Evolutionary conservation across 495 filamentous ascomycete species (phyloP).

Genomic region (Penicillium odoratum): DNA sequence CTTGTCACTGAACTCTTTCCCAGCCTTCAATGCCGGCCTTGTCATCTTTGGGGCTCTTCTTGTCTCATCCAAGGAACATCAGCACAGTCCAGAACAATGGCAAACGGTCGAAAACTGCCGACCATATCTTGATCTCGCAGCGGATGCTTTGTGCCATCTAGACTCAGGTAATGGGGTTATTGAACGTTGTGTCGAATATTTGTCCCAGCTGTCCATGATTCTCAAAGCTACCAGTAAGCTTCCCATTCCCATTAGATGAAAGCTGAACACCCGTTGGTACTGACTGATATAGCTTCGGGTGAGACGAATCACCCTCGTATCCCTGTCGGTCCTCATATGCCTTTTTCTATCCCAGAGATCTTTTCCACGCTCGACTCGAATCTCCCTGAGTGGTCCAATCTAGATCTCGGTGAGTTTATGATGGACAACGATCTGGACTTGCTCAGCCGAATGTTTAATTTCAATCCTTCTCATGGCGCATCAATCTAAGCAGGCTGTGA

Average conservation of each 20-base stretch:
- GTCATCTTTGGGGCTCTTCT: constrained; percentile 33
- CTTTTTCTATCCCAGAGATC: background rate
- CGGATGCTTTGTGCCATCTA: constrained; percentile 35
- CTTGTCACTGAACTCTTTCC: background rate
- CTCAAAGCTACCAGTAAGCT: constrained; percentile 28
- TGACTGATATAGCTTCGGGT: background rate
- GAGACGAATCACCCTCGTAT: background rate
- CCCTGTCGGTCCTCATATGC: background rate
- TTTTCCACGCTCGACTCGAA: background rate
- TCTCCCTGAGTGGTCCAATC: constrained; percentile 7
- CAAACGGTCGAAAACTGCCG: constrained; percentile 15
- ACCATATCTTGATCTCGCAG: constrained; percentile 27
- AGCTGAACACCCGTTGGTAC: background rate
- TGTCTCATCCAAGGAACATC: constrained; percentile 15
- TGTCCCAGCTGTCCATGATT: constrained; percentile 31
- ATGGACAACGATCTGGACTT: constrained; percentile 34
- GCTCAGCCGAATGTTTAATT: constrained; percentile 16
- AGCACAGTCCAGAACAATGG: constrained; percentile 7
- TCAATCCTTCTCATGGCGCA: background rate
- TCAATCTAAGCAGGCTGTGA: background rate
- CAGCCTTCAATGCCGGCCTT: constrained; percentile 39
- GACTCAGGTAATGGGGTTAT: constrained; percentile 39
- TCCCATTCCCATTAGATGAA: background rate
- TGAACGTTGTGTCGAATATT: constrained; percentile 36
- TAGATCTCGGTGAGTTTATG: constrained; percentile 39